Evolutionary conservation across 495 filamentous ascomycete species (phyloP).

Genomic region (Aspergillus leporis): DNA sequence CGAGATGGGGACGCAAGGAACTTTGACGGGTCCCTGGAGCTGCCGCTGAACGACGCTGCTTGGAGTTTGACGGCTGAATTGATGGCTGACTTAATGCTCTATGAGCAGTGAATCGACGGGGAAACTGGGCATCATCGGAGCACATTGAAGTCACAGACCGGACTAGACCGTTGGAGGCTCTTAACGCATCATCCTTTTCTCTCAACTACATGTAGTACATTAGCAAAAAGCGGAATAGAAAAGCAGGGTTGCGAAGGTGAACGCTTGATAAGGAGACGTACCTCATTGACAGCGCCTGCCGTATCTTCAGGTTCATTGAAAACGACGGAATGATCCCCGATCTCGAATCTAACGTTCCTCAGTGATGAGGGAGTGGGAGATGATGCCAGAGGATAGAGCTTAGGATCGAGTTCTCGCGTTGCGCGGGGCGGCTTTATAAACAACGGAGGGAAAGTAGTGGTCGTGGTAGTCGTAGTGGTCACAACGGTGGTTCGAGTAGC

Average conservation of each 20-base stretch:
- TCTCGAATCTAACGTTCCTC: conserved; percentile 69
- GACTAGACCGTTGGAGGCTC: conserved; percentile 56
- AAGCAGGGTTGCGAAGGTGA: neutral
- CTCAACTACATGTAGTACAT: conserved; percentile 41
- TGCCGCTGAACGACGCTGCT: conserved; percentile 52
- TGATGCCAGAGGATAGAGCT: conserved; percentile 84
- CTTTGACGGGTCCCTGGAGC: conserved; percentile 58
- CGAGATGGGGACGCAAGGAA: conserved; percentile 30
- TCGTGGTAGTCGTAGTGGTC: conserved; percentile 94
- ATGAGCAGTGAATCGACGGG: conserved; percentile 29
- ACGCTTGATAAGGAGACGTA: conserved; percentile 29
- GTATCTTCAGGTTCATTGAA: conserved; percentile 70
- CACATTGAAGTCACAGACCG: conserved; percentile 47
- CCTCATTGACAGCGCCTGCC: conserved; percentile 54
- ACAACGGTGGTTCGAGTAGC: conserved; percentile 76
- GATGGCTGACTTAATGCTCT: conserved; percentile 30
- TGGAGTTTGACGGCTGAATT: conserved; percentile 28
- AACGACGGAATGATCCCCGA: conserved; percentile 62
- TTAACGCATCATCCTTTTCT: conserved; percentile 50
- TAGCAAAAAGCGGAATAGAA: conserved; percentile 1
- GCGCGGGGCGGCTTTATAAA: conserved; percentile 73
- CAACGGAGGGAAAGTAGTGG: conserved; percentile 82
- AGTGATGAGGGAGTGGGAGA: conserved; percentile 77
- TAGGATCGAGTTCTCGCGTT: conserved; percentile 74
- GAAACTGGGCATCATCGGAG: conserved; percentile 30